Evolutionary conservation across 805 yeast species (phyloP), one percentile per base, ranked within the genome.

Genomic region (Suhomyces prunicola): DNA sequence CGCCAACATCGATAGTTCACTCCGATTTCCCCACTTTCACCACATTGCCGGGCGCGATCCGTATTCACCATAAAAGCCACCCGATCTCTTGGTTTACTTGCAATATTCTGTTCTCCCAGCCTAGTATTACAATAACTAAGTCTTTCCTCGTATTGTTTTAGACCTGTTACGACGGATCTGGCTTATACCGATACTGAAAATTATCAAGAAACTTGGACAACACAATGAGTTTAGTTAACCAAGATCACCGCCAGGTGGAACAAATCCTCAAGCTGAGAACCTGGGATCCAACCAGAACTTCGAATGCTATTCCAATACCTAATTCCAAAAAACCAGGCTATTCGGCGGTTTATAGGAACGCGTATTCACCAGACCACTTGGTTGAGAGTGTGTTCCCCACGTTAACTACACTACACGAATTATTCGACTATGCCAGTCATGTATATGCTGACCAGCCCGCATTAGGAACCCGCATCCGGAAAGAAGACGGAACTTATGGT

Each of bases 261-360:
- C 48, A 33, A 22, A 17, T 46, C 13, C 10, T 22, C 22, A 31
- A n/a, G 13, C 27, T 22, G 15, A 27, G 29, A 12, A 62, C 65
- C 4, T 13, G 56, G 22, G 63, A 56, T 31, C 53, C 52, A 13
- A 23, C 19, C 1, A 17, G 9, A 2, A n/a, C 48, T 13, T 27
- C 47, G 19, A 36, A 41, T 17, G 61, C 68, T 6, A 57, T 55
- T 15, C 65, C 76, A 7, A 46, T 81, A 1, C 78, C 81, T 1
- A 72, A 73, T 23, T 56, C 78, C 10, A 62, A 64, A 33, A 61
- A 69, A 51, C 70, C 69, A 1, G 86, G 85, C 6, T 79, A 66
- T 64, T 80, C 87, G 26, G 76, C 81, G 1, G 64, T 80, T 7
- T 86, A 76, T 62, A 69, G 90, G 51, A 82, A 65, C 57, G 45